A percentile compares a stretch with the other conserved stretches of the same genome.
These are phyloP conservation scores for Akanthomyces muscarius DNA, from an alignment of 2,329 filamentous ascomycete species.

Conservation along the genomic window DNA sequence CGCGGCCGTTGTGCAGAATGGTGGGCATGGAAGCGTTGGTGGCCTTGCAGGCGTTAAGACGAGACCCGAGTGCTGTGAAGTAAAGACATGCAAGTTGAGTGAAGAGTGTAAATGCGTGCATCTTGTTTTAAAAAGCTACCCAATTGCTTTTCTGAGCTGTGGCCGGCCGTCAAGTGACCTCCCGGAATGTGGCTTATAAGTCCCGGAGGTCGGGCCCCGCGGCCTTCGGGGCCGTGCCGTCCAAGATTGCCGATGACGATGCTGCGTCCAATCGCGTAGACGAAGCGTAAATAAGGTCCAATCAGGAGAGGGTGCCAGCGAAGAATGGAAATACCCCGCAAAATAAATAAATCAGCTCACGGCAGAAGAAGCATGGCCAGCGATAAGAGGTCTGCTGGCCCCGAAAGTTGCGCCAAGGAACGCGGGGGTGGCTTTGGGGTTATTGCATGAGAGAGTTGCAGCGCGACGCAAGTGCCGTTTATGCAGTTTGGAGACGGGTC, in stretches of 20 bases:
- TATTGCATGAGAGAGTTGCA: too few species aligned
- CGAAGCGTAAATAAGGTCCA: background rate
- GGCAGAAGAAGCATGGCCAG: background rate
- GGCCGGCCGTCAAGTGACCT: background rate
- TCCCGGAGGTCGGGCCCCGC: background rate
- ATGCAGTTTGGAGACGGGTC: too few species aligned
- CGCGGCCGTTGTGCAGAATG: conserved; percentile 11
- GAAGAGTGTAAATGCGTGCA: background rate
- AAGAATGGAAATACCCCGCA: background rate
- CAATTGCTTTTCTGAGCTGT: background rate
- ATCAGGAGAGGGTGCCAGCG: background rate
- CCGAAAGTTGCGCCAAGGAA: too few species aligned
- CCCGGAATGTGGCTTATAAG: background rate
- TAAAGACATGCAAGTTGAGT: background rate
- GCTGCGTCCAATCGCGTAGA: background rate
- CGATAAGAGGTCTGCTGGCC: too few species aligned
- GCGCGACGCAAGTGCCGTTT: too few species aligned
- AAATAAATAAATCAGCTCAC: background rate
- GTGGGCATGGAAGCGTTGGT: conserved; percentile 13
- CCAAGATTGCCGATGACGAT: conserved; percentile 1
- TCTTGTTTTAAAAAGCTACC: background rate
- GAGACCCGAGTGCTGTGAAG: background rate
- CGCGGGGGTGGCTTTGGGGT: too few species aligned
- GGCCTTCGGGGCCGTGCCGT: background rate
- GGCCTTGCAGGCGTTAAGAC: background rate